Conservation (phyloP, 2,329 filamentous ascomycete species). For the Monosporascus sp. region DNA sequence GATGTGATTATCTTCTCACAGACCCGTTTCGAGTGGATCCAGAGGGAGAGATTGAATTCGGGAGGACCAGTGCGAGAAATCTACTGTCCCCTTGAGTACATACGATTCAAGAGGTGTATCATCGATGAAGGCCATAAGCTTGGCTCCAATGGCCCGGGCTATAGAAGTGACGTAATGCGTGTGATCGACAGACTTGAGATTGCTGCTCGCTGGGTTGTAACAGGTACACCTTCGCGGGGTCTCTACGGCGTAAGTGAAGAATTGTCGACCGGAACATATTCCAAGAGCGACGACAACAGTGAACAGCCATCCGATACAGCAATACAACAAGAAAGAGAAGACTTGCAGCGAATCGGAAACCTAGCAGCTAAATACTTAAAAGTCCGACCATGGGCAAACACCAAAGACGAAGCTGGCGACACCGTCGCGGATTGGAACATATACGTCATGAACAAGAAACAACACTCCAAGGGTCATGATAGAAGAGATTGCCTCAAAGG, state of each 20-base stretch:
- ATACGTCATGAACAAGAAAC: constrained; percentile 60
- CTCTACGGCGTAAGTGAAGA: constrained; percentile 64
- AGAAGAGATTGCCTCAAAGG: constrained; percentile 58
- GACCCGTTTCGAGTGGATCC: constrained; percentile 61
- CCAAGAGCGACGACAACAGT: background rate
- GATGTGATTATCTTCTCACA: constrained; percentile 78
- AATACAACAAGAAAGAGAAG: constrained; percentile 47
- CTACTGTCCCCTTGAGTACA: constrained; percentile 57
- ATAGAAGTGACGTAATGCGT: constrained; percentile 50
- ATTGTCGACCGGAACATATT: background rate
- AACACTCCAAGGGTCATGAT: constrained; percentile 47
- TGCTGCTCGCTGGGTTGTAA: constrained; percentile 81
- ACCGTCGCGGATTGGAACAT: constrained; percentile 63
- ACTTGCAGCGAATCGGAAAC: constrained; percentile 61
- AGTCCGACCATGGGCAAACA: constrained; percentile 73
- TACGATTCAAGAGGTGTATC: constrained; percentile 85
- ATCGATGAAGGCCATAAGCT: constrained; percentile 90
- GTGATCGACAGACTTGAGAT: constrained; percentile 52
- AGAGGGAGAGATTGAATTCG: constrained; percentile 40
- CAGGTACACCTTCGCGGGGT: constrained; percentile 81
- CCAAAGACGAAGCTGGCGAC: constrained; percentile 46
- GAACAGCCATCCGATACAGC: constrained; percentile 27
- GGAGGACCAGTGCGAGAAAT: constrained; percentile 18
- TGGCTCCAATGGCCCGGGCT: constrained; percentile 53
- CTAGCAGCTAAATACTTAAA: constrained; percentile 68